Conservation (phyloP, 768 basidiomycete species). For the Mycena haematopus region DNA sequence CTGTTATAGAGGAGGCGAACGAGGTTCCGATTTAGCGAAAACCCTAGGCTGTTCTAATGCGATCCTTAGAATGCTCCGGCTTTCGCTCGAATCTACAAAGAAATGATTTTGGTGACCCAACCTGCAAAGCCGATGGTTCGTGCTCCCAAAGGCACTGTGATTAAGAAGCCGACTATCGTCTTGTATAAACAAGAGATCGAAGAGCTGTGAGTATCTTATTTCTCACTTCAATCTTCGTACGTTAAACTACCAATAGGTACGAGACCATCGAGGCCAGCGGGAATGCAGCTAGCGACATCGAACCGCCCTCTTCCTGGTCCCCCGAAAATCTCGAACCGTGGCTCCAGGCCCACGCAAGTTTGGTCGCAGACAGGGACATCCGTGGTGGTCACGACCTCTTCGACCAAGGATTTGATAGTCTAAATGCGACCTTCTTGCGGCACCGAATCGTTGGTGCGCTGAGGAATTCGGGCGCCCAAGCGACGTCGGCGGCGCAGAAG, state of each 20-base stretch:
- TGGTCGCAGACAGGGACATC: conserved; percentile 21
- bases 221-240: neutral
- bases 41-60: neutral
- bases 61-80: conserved; percentile 39
- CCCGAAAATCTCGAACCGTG: conserved; percentile 25
- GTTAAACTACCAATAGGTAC: conserved; percentile 17
- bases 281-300: conserved; percentile 15
- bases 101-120: conserved; percentile 36
- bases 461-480: neutral
- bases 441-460: conserved; percentile 44
- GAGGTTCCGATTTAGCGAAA: neutral
- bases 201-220: conserved; percentile 40
- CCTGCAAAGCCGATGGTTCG: conserved; percentile 50
- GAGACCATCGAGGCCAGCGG: conserved; percentile 30
- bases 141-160: conserved; percentile 55
- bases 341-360: conserved; percentile 32
- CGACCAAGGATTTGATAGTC: conserved; percentile 44
- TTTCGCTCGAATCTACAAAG: conserved; percentile 48
- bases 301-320: conserved; percentile 29
- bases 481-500: conserved; percentile 25
- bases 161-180: conserved; percentile 48
- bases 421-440: conserved; percentile 45
- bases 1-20: conserved; percentile 51
- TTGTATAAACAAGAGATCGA: conserved; percentile 55
- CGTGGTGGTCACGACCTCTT: conserved; percentile 36